A percentile compares a stretch with the other conserved stretches of the same genome.
phyloP scores from a whole-genome alignment of 2,329 filamentous ascomycete species.

The Nannizziopsis barbatae region DNA sequence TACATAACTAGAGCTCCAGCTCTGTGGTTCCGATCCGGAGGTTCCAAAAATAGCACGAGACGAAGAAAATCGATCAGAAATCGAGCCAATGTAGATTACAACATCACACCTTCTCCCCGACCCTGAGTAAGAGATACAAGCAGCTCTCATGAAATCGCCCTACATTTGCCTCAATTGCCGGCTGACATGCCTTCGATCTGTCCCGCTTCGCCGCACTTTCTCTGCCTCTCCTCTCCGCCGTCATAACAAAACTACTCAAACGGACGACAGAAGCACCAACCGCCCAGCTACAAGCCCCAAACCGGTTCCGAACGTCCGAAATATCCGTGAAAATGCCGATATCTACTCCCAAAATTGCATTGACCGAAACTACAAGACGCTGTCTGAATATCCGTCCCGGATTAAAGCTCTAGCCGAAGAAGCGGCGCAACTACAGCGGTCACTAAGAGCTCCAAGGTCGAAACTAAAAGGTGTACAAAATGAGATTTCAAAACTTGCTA shows the following conservation, averaged over 20 bases:
- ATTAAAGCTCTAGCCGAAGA: constrained; percentile 39
- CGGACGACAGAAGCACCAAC: neutral
- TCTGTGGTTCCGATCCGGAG: too few species aligned
- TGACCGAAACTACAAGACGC: constrained; percentile 65
- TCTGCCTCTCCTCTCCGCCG: neutral
- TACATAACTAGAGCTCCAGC: too few species aligned
- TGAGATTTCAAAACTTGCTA: constrained; percentile 27
- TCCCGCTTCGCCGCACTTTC: constrained; percentile 3
- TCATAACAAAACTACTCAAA: neutral
- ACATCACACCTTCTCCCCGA: neutral
- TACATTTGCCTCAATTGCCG: constrained; percentile 14
- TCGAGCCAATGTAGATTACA: neutral
- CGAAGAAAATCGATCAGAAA: too few species aligned
- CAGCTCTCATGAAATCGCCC: neutral
- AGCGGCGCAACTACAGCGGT: constrained; percentile 29
- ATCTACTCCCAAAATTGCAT: constrained; percentile 73
- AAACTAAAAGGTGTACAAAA: constrained; percentile 37
- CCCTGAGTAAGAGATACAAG: neutral
- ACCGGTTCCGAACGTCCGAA: constrained; percentile 68
- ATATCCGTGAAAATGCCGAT: constrained; percentile 75
- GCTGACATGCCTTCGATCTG: constrained; percentile 7
- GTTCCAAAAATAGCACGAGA: too few species aligned
- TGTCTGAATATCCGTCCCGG: constrained; percentile 41
- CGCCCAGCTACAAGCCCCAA: constrained; percentile 44
- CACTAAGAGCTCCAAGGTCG: constrained; percentile 32